These are phyloP conservation scores for Ceratocystis variospora DNA, from an alignment of 2,329 filamentous ascomycete species.

Conservation along the genomic window DNA sequence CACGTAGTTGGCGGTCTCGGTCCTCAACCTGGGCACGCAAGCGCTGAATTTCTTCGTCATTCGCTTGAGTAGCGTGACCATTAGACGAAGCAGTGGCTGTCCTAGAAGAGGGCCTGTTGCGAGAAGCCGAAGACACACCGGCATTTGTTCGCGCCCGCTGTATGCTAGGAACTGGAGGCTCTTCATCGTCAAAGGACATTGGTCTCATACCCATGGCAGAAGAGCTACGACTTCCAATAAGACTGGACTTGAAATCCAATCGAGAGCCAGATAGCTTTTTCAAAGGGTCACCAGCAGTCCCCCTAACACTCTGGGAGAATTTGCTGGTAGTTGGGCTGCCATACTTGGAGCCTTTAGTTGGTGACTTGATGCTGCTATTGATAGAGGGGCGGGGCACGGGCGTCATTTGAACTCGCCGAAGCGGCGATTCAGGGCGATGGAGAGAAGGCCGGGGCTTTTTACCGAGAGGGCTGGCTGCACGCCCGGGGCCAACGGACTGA, in stretches of 20 bases:
- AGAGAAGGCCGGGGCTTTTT: slow-evolving; percentile 56
- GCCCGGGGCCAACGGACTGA: slow-evolving; percentile 67
- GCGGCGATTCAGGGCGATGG: slow-evolving; percentile 77
- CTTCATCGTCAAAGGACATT: slow-evolving; percentile 41
- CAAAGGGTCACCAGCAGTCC: slow-evolving; percentile 46
- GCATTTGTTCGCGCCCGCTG: slow-evolving; percentile 32
- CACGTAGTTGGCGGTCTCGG: slow-evolving; percentile 72
- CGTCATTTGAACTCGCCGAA: slow-evolving; percentile 53
- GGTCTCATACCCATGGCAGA: slow-evolving; percentile 42
- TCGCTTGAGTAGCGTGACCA: slow-evolving; percentile 41
- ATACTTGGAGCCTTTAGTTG: slow-evolving; percentile 35
- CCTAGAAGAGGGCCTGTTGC: slow-evolving; percentile 32
- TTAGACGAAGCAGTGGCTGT: slow-evolving; percentile 34
- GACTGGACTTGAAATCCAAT: slow-evolving; percentile 34
- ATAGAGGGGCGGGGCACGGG: slow-evolving; percentile 43
- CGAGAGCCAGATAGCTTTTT: slow-evolving; percentile 37
- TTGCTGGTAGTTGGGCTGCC: slow-evolving; percentile 40
- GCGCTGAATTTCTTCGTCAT: slow-evolving; percentile 60
- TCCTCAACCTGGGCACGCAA: slow-evolving; percentile 66
- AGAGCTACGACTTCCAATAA: slow-evolving; percentile 42
- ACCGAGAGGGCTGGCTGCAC: slow-evolving; percentile 56
- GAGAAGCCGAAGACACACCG: slow-evolving; percentile 40
- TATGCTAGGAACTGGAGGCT: slow-evolving; percentile 24
- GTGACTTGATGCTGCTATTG: slow-evolving; percentile 34
- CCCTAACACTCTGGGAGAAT: slow-evolving; percentile 50